These are phyloP conservation scores for Globisporangium lucens DNA, from an alignment of 352 stramenopile genomes.

Conservation along the genomic window DNA sequence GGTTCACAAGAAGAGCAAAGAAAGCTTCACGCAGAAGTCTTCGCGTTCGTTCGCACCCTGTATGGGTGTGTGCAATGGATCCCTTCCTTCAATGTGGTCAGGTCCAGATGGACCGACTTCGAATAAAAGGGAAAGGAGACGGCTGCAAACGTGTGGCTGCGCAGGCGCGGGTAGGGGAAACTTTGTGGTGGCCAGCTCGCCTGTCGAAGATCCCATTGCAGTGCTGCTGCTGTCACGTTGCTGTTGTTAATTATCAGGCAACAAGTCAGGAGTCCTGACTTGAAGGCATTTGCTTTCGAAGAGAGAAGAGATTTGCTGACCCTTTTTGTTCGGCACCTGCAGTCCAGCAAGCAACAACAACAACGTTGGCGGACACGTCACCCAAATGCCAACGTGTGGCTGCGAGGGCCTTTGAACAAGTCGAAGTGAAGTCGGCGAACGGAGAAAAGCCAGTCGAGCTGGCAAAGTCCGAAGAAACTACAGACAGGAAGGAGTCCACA, in stretches of 20 bases:
- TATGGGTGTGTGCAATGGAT: neutral
- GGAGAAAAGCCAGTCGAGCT: neutral
- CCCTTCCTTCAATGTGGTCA: neutral
- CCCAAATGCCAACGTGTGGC: neutral
- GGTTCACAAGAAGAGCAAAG: no score
- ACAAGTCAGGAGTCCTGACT: no score
- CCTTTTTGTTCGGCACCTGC: no score
- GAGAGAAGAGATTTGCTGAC: neutral
- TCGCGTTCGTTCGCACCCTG: neutral
- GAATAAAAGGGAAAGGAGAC: neutral
- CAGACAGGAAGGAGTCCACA: neutral
- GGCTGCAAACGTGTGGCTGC: constrained; percentile 11
- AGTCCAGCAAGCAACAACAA: neutral
- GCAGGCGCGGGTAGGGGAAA: neutral
- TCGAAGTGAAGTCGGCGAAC: neutral
- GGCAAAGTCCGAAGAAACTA: neutral
- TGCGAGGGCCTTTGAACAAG: neutral
- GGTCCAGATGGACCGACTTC: neutral
- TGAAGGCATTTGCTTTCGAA: neutral
- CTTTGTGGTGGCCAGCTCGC: constrained; percentile 6
- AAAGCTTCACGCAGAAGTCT: no score
- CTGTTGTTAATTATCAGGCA: neutral
- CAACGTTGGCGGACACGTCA: neutral
- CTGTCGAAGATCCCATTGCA: neutral
- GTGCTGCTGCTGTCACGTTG: neutral